Conservation (phyloP, 2,329 filamentous ascomycete species). For the Hypoxylon sp. region DNA sequence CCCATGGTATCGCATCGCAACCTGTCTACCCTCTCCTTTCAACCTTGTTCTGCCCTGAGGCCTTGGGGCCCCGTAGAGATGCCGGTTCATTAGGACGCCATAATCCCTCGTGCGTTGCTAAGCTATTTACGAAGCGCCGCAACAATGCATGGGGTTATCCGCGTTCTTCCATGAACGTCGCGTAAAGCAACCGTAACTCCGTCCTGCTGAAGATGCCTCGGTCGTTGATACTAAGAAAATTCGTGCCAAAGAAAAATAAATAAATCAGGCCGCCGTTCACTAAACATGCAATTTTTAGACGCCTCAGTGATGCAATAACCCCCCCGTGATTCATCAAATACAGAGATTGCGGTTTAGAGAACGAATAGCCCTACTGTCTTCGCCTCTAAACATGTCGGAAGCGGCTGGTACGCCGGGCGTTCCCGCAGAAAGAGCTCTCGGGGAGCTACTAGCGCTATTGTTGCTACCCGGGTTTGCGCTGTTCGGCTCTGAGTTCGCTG, state of each 20-base stretch:
- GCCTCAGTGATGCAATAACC: constrained; percentile 46
- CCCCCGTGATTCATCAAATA: constrained; percentile 47
- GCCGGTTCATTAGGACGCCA: constrained; percentile 20
- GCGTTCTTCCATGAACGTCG: constrained; percentile 21
- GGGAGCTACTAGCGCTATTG: constrained; percentile 65
- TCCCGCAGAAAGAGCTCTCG: constrained; percentile 57
- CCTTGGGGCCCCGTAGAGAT: constrained; percentile 25
- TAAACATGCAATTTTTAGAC: constrained; percentile 44
- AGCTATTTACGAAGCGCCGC: constrained; percentile 34
- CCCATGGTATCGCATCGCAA: constrained; percentile 32
- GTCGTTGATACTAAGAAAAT: constrained; percentile 14
- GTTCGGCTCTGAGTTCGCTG: constrained; percentile 62
- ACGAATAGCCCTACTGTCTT: constrained; percentile 75
- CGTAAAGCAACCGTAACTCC: constrained; percentile 41
- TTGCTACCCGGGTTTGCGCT: constrained; percentile 61
- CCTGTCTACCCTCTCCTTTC: constrained; percentile 18
- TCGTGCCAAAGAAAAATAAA: constrained; percentile 25
- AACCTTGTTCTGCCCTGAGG: constrained; percentile 15
- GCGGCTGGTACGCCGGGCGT: constrained; percentile 50
- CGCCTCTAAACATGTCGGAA: constrained; percentile 57
- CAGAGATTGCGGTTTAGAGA: constrained; percentile 74
- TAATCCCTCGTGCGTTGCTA: constrained; percentile 16
- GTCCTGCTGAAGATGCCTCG: constrained; percentile 24
- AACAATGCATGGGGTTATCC: constrained; percentile 21
- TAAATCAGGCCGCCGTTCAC: constrained; percentile 28